phyloP scores from a whole-genome alignment of 768 basidiomycete species.

The Rhizopogon roseolus region DNA sequence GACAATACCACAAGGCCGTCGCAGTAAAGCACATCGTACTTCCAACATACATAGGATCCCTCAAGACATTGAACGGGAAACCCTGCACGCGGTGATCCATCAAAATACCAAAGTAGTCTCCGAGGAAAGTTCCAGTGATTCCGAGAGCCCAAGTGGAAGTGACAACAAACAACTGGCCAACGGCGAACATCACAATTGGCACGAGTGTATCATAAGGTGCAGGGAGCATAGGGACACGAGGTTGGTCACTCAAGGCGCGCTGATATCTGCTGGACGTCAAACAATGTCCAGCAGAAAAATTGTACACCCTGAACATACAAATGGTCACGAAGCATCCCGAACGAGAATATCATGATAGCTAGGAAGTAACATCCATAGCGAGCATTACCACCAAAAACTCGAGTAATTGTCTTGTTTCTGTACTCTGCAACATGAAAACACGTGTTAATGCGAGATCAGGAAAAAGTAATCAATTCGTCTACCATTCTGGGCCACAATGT shows the following conservation, averaged over 20 bases:
- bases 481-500: slow-evolving; percentile 92
- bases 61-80: slow-evolving; percentile 93
- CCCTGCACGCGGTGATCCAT: slow-evolving; percentile 90
- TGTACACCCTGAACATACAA: slow-evolving; percentile 48
- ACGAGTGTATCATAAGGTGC: slow-evolving; percentile 57
- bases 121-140: slow-evolving; percentile 89
- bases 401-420: slow-evolving; percentile 83
- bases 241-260: slow-evolving; percentile 72
- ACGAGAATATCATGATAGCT: slow-evolving; percentile 76
- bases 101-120: slow-evolving; percentile 79
- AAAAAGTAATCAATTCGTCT: slow-evolving; percentile 17
- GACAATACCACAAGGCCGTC: slow-evolving; percentile 76
- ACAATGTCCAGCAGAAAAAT: background rate
- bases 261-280: slow-evolving; percentile 54
- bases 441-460: background rate
- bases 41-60: slow-evolving; percentile 97
- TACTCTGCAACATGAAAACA: slow-evolving; percentile 44
- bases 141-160: slow-evolving; percentile 89
- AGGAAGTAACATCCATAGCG: slow-evolving; percentile 83
- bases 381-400: slow-evolving; percentile 71
- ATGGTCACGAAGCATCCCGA: slow-evolving; percentile 81
- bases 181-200: slow-evolving; percentile 53
- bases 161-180: slow-evolving; percentile 83
- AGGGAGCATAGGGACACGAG: slow-evolving; percentile 59
- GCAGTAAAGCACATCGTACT: slow-evolving; percentile 88